phyloP scores from a whole-genome alignment of 441 rosid genomes.

The Pelargonium myrrhifolium region DNA sequence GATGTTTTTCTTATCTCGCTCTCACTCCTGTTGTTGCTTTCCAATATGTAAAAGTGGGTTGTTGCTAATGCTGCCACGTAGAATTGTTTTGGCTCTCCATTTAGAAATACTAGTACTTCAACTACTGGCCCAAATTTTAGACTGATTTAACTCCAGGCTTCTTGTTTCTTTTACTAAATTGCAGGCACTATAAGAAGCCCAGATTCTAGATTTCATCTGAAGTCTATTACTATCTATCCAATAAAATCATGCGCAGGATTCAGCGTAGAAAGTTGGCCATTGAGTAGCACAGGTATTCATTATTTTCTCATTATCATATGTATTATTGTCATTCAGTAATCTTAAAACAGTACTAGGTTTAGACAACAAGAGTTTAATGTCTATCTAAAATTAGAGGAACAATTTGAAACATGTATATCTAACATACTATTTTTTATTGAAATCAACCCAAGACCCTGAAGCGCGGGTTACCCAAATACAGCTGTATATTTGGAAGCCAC shows the following conservation, averaged over 20 bases:
- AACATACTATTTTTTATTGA: not conserved
- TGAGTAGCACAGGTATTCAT: slow-evolving; percentile 64
- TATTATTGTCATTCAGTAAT: not conserved
- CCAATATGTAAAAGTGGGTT: too few relatives aligned
- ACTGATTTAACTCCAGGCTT: not conserved
- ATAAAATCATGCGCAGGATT: slow-evolving; percentile 91
- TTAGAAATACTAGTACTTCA: not conserved
- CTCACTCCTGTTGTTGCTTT: too few relatives aligned
- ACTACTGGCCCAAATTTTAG: not conserved
- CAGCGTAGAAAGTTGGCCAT: slow-evolving; percentile 68
- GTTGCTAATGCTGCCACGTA: too few relatives aligned
- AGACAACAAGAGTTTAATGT: not conserved
- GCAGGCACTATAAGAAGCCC: slow-evolving; percentile 42
- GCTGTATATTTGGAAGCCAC: not conserved
- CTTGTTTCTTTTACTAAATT: slow-evolving; percentile 13
- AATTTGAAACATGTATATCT: not conserved
- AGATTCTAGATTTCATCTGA: slow-evolving; percentile 31
- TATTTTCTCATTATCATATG: not conserved
- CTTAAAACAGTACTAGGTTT: not conserved
- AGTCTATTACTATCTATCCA: slow-evolving; percentile 68
- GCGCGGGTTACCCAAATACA: too few relatives aligned
- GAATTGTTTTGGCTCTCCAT: not conserved
- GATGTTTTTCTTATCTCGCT: not conserved
- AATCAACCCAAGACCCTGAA: not conserved
- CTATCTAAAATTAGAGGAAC: not conserved